Conservation (phyloP, 768 basidiomycete genomes). For the Psilocybe tampanensis region DNA sequence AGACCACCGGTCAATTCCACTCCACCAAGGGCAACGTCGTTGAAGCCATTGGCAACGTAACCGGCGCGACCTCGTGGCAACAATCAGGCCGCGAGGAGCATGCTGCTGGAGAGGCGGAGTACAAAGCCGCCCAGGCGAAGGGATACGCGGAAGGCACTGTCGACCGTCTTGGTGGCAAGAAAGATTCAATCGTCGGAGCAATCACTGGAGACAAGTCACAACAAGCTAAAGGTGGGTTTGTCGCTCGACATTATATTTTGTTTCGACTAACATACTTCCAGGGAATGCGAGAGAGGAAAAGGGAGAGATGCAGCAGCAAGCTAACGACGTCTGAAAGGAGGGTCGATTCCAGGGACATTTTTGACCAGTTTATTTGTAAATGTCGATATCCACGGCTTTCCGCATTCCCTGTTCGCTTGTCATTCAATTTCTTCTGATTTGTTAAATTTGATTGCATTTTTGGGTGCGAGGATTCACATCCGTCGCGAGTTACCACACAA, state of each 20-base stretch:
- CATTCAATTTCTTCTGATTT: no score
- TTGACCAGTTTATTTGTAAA: no score
- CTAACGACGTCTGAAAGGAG: constrained; percentile 24
- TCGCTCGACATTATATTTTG: not conserved
- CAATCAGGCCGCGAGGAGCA: constrained; percentile 56
- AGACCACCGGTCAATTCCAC: constrained; percentile 45
- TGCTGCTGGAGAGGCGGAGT: constrained; percentile 50
- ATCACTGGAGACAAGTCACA: constrained; percentile 51
- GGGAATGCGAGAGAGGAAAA: constrained; percentile 59
- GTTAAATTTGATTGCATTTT: no score
- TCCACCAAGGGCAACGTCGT: constrained; percentile 43
- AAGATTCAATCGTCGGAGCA: constrained; percentile 51
- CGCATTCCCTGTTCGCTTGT: no score
- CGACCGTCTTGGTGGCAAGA: constrained; percentile 49
- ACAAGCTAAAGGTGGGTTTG: constrained; percentile 39
- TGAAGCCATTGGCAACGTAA: constrained; percentile 47
- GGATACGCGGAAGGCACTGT: constrained; percentile 50
- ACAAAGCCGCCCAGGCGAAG: constrained; percentile 50
- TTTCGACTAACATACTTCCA: constrained; percentile 15
- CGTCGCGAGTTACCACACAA: no score
- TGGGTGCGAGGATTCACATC: no score
- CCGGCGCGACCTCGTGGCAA: constrained; percentile 47
- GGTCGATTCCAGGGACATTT: no score
- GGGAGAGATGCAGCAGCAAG: constrained; percentile 53
- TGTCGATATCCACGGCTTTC: no score